Evolutionary conservation across 371 early-diverging fungal species (phyloP).

Genomic region (Mortierella sp.): DNA sequence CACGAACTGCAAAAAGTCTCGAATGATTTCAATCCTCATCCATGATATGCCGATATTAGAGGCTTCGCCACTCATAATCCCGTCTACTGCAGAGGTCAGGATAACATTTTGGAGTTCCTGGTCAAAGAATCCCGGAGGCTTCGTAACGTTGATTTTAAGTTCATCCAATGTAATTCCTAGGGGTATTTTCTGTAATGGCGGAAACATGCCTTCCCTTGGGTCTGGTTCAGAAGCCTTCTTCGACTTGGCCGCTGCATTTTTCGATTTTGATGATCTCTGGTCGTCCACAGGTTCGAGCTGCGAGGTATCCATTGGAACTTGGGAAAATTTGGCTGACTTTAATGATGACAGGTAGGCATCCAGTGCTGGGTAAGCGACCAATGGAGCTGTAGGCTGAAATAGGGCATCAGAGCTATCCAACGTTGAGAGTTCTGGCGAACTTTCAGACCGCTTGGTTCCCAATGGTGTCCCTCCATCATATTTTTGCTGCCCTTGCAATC

Average conservation of each 20-base stretch:
- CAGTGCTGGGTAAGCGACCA: slow-evolving; percentile 41
- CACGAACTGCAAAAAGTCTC: slow-evolving; percentile 66
- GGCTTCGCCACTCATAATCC: slow-evolving; percentile 51
- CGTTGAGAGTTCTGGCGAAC: slow-evolving; percentile 27
- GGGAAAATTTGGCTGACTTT: slow-evolving; percentile 30
- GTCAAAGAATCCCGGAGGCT: slow-evolving; percentile 45
- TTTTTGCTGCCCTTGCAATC: slow-evolving; percentile 14
- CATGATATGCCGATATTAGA: slow-evolving; percentile 48
- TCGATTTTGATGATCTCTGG: slow-evolving; percentile 4
- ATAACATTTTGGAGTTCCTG: slow-evolving; percentile 57
- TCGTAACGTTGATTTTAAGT: slow-evolving; percentile 52
- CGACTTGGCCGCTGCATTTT: slow-evolving; percentile 1
- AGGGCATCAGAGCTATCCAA: slow-evolving; percentile 37
- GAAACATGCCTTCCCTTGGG: slow-evolving; percentile 49
- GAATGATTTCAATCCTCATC: slow-evolving; percentile 62
- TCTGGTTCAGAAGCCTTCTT: slow-evolving; percentile 32
- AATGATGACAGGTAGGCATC: slow-evolving; percentile 51
- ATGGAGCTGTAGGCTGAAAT: slow-evolving; percentile 45
- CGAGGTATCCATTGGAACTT: background rate
- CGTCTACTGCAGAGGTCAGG: slow-evolving; percentile 47
- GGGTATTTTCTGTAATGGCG: slow-evolving; percentile 51
- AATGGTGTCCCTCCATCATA: slow-evolving; percentile 42
- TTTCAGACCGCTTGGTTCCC: slow-evolving; percentile 35
- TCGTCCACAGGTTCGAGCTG: background rate
- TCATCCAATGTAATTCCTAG: slow-evolving; percentile 50